phyloP scores from a whole-genome alignment of 257 asterid genomes.

The Linaria vulgaris region DNA sequence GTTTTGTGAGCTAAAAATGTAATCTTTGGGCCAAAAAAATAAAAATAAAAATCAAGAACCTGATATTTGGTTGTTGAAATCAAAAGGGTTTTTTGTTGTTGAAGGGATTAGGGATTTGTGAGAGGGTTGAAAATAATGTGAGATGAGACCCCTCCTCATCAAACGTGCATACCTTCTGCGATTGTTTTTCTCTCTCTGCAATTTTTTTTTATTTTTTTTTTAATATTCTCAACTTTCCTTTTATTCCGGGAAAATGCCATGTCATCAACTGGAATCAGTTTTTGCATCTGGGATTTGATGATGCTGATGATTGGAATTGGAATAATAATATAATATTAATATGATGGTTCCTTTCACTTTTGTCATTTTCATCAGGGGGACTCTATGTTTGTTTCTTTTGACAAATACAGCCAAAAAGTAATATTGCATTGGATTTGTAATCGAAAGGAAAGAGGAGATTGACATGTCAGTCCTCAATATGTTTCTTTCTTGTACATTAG shows the following conservation, averaged over 20 bases:
- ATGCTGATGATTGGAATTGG: slow-evolving; percentile 40
- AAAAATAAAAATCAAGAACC: slow-evolving; percentile 20
- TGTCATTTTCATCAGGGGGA: slow-evolving; percentile 30
- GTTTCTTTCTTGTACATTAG: too few relatives aligned
- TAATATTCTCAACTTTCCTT: slow-evolving; percentile 28
- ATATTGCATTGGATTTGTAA: slow-evolving; percentile 17
- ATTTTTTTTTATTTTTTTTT: slow-evolving; percentile 13
- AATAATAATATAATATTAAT: too few relatives aligned
- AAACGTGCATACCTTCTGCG: slow-evolving; percentile 44
- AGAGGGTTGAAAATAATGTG: slow-evolving; percentile 39
- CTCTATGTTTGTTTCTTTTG: slow-evolving; percentile 20
- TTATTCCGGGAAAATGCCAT: slow-evolving; percentile 46
- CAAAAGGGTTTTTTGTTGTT: slow-evolving; percentile 33
- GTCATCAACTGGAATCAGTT: slow-evolving; percentile 60
- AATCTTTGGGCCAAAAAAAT: slow-evolving; percentile 26
- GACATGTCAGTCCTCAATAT: slow-evolving; percentile 18
- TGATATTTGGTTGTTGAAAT: slow-evolving; percentile 30
- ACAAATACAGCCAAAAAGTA: slow-evolving; percentile 50
- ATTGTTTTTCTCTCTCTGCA: slow-evolving; percentile 12
- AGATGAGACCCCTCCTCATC: slow-evolving; percentile 32
- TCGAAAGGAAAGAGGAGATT: slow-evolving; percentile 8
- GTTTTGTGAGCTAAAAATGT: slow-evolving; percentile 25
- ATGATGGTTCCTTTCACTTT: slow-evolving; percentile 28
- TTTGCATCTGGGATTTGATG: slow-evolving; percentile 41
- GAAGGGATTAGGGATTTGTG: slow-evolving; percentile 37